A percentile compares a stretch with the other conserved stretches of the same genome.
phyloP scores from a whole-genome alignment of 1,284 basidiomycete genomes.

The Ceratobasidium sp. region DNA sequence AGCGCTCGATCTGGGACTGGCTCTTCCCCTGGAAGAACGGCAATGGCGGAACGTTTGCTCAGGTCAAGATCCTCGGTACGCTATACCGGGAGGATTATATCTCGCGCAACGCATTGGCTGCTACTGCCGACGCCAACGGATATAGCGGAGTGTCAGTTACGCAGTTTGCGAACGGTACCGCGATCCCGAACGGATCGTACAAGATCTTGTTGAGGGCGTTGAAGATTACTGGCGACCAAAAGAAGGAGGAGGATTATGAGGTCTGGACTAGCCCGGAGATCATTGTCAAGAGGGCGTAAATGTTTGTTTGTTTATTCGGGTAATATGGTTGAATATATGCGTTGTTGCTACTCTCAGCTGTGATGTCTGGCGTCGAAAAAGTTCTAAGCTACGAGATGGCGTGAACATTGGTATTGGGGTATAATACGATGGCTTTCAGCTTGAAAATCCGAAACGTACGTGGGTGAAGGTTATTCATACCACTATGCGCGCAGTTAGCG shows the following conservation, averaged over 20 bases:
- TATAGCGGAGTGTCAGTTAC: constrained; percentile 20
- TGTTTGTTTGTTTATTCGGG: too few relatives aligned
- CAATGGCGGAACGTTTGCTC: constrained; percentile 9
- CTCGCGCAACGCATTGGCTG: constrained; percentile 20
- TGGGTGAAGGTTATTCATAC: too few relatives aligned
- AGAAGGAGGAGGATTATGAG: constrained; percentile 48
- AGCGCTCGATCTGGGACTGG: constrained; percentile 41
- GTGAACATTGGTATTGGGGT: too few relatives aligned
- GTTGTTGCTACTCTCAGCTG: too few relatives aligned
- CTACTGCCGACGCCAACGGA: constrained; percentile 17
- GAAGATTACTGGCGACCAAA: constrained; percentile 47
- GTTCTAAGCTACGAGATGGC: too few relatives aligned
- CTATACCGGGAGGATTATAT: constrained; percentile 29
- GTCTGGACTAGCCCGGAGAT: constrained; percentile 47
- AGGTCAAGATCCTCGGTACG: constrained; percentile 15
- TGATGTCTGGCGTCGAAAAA: too few relatives aligned
- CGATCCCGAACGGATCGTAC: constrained; percentile 49
- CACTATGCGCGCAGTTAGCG: too few relatives aligned
- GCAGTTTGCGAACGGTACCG: constrained; percentile 46
- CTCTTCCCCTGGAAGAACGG: constrained; percentile 13
- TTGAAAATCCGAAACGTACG: too few relatives aligned
- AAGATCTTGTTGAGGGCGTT: constrained; percentile 46
- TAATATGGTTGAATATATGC: too few relatives aligned
- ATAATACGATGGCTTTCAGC: too few relatives aligned
- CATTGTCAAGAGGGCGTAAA: constrained; percentile 17